These are phyloP conservation scores for Globisporangium parvum DNA, from an alignment of 352 stramenopile species.

Conservation along the genomic window DNA sequence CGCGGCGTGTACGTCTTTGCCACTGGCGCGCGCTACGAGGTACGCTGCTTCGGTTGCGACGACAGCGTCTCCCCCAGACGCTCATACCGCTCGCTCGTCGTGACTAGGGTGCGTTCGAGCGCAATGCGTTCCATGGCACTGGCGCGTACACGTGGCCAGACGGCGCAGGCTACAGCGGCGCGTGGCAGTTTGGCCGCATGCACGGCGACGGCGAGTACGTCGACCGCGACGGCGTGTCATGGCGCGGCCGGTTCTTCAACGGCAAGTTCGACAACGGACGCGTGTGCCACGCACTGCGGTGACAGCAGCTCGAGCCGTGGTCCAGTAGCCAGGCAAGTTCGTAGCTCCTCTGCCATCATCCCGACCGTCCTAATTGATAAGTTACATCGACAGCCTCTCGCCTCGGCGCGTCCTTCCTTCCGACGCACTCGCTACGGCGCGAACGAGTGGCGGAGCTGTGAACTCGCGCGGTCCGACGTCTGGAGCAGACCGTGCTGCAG, in stretches of 20 bases:
- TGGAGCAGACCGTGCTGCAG: constrained; percentile 60
- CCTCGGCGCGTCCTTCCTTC: too few relatives aligned
- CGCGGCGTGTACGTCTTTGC: constrained; percentile 57
- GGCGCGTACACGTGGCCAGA: constrained; percentile 67
- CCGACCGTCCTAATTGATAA: not conserved
- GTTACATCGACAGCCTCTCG: not conserved
- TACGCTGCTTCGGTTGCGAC: constrained; percentile 7
- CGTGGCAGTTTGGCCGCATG: constrained; percentile 66
- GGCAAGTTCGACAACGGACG: constrained; percentile 83
- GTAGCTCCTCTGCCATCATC: not conserved
- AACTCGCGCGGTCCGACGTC: constrained; percentile 53
- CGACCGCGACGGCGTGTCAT: constrained; percentile 71
- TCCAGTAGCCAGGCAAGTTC: not conserved
- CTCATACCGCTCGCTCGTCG: too few relatives aligned
- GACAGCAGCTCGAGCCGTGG: constrained; percentile 2
- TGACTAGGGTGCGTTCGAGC: constrained; percentile 46
- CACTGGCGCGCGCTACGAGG: constrained; percentile 64
- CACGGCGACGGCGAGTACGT: constrained; percentile 63
- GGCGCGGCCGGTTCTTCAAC: constrained; percentile 66
- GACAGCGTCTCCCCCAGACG: not conserved
- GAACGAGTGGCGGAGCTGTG: constrained; percentile 41
- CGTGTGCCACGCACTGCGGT: constrained; percentile 73
- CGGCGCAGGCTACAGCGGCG: constrained; percentile 52
- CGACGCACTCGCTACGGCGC: constrained; percentile 9
- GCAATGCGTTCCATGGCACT: constrained; percentile 53